Evolutionary conservation across 805 yeast genomes (phyloP), one percentile per base, ranked within the genome.

Genomic region (Kuraishia ogatae): DNA sequence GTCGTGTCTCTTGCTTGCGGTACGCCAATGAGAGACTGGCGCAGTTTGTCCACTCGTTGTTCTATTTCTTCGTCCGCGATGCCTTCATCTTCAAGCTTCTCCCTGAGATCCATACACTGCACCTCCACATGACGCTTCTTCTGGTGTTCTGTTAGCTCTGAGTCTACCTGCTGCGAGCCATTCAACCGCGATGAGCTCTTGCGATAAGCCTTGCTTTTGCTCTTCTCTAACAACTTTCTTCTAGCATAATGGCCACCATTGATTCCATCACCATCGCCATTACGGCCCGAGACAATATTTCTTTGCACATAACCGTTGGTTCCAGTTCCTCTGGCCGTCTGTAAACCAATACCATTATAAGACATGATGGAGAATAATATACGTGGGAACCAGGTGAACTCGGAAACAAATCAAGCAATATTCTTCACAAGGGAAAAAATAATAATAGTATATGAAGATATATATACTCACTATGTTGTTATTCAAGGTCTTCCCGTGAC

Each of bases 241-340:
- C 67, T 64, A 46, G 69, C 61, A 60, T 64, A 77, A 24, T 70
- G 74, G 8, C 77, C 74, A 1, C 69, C 69, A 2, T 70, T 64
- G 2, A 65, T 60, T 35, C 62, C 64, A 23, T 60, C 64, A 17
- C 63, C 64, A 26, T 57, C 53, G 35, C 58, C 57, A 46, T 59
- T 62, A 26, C 64, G 61, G 2, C 60, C 39, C 19, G 64, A 59
- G 0, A 76, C 64, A 1, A 66, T 62, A 59, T 73, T 82, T 58
- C 74, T 71, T 60, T 82, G 85, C 2, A 83, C 76, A 60, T 75
- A 74, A 0, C 89, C 89, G 23, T 85, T 82, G 0, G 89, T 83
- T 0, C 85, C 83, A 0, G 86, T 73, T 0, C 89, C 88, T 59
- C 84, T 70, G 0, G 85, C 80, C 0, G 81, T 76, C 48, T 73